phyloP scores from a whole-genome alignment of 2,329 filamentous ascomycete species.

The Penicillium sp. region DNA sequence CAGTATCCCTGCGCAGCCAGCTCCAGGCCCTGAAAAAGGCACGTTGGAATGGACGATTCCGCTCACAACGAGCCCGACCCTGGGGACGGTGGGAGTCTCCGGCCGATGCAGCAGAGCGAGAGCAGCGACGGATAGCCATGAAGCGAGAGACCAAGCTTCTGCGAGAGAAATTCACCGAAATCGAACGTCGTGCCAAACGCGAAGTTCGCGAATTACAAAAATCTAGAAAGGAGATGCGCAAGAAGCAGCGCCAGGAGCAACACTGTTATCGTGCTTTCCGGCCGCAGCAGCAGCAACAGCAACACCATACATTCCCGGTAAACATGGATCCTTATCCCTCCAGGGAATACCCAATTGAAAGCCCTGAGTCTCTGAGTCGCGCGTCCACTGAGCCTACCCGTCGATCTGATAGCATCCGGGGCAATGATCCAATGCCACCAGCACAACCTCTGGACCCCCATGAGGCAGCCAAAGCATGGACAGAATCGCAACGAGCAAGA shows the following conservation, averaged over 20 bases:
- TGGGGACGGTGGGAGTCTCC: conserved; percentile 37
- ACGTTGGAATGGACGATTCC: conserved; percentile 22
- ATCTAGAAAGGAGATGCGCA: conserved; percentile 13
- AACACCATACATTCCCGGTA: background rate
- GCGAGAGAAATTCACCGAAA: conserved; percentile 34
- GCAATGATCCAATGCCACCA: background rate
- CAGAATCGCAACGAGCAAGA: conserved; percentile 10
- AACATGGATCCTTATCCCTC: background rate
- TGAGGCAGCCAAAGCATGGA: conserved; percentile 15
- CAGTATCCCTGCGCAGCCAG: conserved; percentile 33
- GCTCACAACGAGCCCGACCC: conserved; percentile 13
- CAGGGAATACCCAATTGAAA: background rate
- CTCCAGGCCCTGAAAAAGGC: conserved; percentile 31
- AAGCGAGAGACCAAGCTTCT: conserved; percentile 37
- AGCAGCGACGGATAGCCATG: conserved; percentile 26
- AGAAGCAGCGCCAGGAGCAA: conserved; percentile 10
- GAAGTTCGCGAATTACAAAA: conserved; percentile 30
- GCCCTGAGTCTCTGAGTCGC: background rate
- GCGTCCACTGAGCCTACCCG: conserved; percentile 1
- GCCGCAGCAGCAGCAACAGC: background rate
- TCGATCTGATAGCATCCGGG: background rate
- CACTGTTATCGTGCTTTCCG: background rate
- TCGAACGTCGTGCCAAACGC: conserved; percentile 32
- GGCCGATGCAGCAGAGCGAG: conserved; percentile 27
- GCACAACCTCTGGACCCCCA: conserved; percentile 3